Conservation (phyloP, 768 basidiomycete genomes). For the Goffeauzyma gilvescens region DNA sequence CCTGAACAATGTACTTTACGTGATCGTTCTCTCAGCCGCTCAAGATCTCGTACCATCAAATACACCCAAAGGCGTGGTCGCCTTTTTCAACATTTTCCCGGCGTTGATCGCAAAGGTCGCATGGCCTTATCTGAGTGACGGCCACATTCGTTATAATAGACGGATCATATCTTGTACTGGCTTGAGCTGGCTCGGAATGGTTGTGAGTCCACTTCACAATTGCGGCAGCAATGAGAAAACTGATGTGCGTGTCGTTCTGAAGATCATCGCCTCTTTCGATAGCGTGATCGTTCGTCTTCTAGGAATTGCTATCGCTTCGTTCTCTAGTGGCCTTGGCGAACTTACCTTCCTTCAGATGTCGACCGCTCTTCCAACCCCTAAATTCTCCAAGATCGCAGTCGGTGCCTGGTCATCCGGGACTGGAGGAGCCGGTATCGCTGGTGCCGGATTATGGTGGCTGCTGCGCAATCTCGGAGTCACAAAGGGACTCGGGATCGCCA, state of each 20-base stretch:
- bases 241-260: background rate
- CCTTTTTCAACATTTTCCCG: conserved; percentile 86
- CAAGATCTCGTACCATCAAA: conserved; percentile 78
- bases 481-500: conserved; percentile 50
- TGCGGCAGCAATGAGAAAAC: background rate
- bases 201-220: conserved; percentile 41
- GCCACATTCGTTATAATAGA: conserved; percentile 58
- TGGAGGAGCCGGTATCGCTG: conserved; percentile 79
- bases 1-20: conserved; percentile 87
- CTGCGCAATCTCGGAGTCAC: conserved; percentile 67
- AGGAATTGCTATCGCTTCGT: conserved; percentile 64
- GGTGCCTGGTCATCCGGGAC: conserved; percentile 92
- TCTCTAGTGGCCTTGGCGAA: conserved; percentile 84
- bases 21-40: conserved; percentile 89
- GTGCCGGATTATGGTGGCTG: conserved; percentile 90
- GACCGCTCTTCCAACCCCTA: conserved; percentile 20
- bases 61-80: conserved; percentile 84
- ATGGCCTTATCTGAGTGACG: conserved; percentile 81
- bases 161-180: conserved; percentile 57
- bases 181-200: conserved; percentile 64
- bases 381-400: conserved; percentile 47
- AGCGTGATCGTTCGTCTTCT: conserved; percentile 49
- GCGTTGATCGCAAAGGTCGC: conserved; percentile 68
- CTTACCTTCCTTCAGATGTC: conserved; percentile 87
- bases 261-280: conserved; percentile 64